phyloP scores from a whole-genome alignment of 2,329 filamentous ascomycete species.

The Fusarium illudens region DNA sequence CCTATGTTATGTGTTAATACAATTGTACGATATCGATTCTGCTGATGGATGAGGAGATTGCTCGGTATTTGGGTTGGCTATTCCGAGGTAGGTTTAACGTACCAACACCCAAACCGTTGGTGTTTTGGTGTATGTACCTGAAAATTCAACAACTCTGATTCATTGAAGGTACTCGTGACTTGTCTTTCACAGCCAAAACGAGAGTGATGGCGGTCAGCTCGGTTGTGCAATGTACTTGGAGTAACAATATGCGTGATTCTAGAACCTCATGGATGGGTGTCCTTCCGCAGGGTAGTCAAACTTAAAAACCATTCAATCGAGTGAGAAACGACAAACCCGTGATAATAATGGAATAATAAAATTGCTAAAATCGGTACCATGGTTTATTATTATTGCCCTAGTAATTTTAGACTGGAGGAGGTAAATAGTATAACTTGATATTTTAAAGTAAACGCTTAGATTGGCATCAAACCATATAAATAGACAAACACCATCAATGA shows the following conservation, averaged over 20 bases:
- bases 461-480: too few relatives aligned
- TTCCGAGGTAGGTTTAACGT: background rate
- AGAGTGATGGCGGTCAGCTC: background rate
- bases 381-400: too few relatives aligned
- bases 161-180: background rate
- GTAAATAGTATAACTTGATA: too few relatives aligned
- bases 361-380: too few relatives aligned
- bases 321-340: background rate
- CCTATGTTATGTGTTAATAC: conserved; percentile 43
- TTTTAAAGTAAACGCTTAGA: too few relatives aligned
- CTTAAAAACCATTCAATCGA: background rate
- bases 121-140: too few relatives aligned
- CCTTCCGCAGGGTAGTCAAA: background rate
- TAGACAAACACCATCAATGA: background rate
- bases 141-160: background rate
- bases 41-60: background rate
- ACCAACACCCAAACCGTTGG: background rate
- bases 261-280: background rate
- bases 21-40: conserved; percentile 41
- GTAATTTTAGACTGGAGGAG: too few relatives aligned
- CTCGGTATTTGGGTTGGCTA: background rate
- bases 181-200: background rate
- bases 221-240: background rate
- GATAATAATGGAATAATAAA: background rate
- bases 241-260: background rate